Evolutionary conservation across 768 basidiomycete species (phyloP).

Genomic region (Clitopilus passeckerianus): DNA sequence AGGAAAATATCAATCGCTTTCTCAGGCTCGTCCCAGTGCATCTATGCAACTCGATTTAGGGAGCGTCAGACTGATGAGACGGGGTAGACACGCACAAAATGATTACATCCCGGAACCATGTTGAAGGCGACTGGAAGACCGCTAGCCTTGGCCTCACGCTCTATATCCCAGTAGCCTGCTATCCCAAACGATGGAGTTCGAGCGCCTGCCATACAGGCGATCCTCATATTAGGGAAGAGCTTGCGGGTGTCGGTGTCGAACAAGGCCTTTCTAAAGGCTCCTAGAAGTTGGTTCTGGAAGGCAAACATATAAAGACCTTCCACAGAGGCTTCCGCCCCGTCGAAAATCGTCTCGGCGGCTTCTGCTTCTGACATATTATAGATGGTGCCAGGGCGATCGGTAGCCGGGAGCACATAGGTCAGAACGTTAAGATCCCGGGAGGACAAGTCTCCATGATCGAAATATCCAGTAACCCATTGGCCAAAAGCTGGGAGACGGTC

Average conservation of each 20-base stretch:
- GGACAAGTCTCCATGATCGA: constrained; percentile 23
- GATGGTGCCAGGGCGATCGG: constrained; percentile 15
- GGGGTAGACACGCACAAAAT: constrained; percentile 13
- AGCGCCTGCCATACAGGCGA: constrained; percentile 8
- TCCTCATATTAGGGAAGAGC: constrained; percentile 13
- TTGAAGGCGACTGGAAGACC: constrained; percentile 6
- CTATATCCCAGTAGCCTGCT: constrained; percentile 12
- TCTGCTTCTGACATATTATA: constrained; percentile 16
- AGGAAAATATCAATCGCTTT: constrained; percentile 5
- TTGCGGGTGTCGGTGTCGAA: constrained; percentile 5
- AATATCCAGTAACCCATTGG: constrained; percentile 26
- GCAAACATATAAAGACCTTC: constrained; percentile 15
- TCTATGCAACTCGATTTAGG: constrained; percentile 6
- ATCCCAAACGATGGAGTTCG: constrained; percentile 14
- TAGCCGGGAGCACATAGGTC: constrained; percentile 15
- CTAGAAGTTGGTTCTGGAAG: constrained; percentile 9
- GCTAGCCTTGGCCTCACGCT: constrained; percentile 12
- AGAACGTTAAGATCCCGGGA: constrained; percentile 17
- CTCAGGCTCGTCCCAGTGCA: constrained; percentile 19
- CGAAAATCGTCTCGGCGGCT: constrained; percentile 7
- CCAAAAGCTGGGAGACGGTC: constrained; percentile 14
- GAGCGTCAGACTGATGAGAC: too few species aligned
- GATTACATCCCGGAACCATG: constrained; percentile 11
- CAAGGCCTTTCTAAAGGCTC: constrained; percentile 16
- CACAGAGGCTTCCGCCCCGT: constrained; percentile 5